Evolutionary conservation across 2,329 filamentous ascomycete species (phyloP).

Genomic region (Epichloe brachyelytri): DNA sequence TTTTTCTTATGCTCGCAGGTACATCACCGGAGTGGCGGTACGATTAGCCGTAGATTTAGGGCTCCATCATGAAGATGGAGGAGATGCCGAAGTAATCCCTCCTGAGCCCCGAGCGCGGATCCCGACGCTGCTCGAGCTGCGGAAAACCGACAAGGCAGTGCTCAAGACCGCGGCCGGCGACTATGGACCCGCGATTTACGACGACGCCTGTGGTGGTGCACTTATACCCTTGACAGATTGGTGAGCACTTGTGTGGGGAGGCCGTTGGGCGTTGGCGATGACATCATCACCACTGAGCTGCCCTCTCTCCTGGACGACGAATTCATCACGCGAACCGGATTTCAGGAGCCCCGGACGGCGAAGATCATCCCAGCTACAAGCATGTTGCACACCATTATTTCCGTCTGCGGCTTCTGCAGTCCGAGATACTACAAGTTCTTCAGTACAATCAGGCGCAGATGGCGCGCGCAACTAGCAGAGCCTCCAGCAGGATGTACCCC

Average conservation of each 20-base stretch:
- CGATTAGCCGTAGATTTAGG: slow-evolving; percentile 84
- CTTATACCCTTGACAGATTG: slow-evolving; percentile 87
- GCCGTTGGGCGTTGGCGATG: slow-evolving; percentile 90
- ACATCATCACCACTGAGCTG: slow-evolving; percentile 90
- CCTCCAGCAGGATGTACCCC: slow-evolving; percentile 51
- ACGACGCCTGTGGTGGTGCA: slow-evolving; percentile 89
- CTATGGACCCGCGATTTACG: slow-evolving; percentile 81
- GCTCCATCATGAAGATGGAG: slow-evolving; percentile 82
- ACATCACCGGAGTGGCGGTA: slow-evolving; percentile 89
- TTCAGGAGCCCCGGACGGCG: slow-evolving; percentile 48
- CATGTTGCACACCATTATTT: slow-evolving; percentile 87
- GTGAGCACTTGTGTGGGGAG: slow-evolving; percentile 88
- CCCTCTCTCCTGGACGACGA: slow-evolving; percentile 79
- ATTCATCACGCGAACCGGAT: slow-evolving; percentile 71
- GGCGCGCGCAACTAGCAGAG: slow-evolving; percentile 51
- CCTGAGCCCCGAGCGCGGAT: slow-evolving; percentile 25
- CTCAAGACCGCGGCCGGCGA: slow-evolving; percentile 48
- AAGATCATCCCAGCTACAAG: slow-evolving; percentile 67
- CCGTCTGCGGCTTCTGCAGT: slow-evolving; percentile 75
- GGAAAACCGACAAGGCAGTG: slow-evolving; percentile 15
- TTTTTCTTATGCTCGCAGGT: slow-evolving; percentile 29
- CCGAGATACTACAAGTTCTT: slow-evolving; percentile 86
- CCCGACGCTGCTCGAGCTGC: slow-evolving; percentile 13
- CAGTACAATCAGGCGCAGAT: slow-evolving; percentile 84
- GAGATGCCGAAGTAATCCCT: slow-evolving; percentile 46